Base-by-base conservation (phyloP, 805 yeast species). In the Suhomyces sp. region DNA sequence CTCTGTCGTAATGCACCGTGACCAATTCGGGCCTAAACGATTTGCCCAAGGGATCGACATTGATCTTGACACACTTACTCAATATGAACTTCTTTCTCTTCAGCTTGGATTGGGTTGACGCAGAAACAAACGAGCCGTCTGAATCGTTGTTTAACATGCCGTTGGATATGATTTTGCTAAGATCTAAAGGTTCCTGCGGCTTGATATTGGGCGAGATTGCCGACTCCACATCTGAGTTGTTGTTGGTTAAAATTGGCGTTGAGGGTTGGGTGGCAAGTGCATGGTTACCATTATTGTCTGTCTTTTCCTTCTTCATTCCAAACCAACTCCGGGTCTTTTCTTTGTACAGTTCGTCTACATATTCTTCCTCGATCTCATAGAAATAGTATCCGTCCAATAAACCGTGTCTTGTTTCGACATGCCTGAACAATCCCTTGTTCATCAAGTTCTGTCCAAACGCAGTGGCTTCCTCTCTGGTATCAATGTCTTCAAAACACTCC, bases 311-410 rank as follows among this genome's bases (percentile, higher is more conserved):
- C 42, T 65, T 69, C 44, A 65, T 60, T n/a, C 57, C 52, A 52
- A 74, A 74, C 79, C 79, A 74, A 35, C 69, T 45, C 22, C 59
- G 47, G 22, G 59, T 57, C 52, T 56, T 63, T 36, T 56, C 59
- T 27, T 55, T 62, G 46, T 64, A 62, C 26, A 69, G 55, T 42
- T 64, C 67, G 41, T 73, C 72, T 10, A 73, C 68, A 57, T 77
- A 87, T 29, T 85, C 87, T 0, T 81, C 80, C 19, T 77, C 78
- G 49, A 92, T 67, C 60, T 83, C 85, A 63, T 93, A 93, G 68
- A 93, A 93, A 65, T 91, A 93, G 63, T 94, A 92, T 0, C 99
- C 99, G 70, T 93, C 96, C 49, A 91, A 70, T 60, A 94, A 90
- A 2, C 87, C 83, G 65, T 93, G 97, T 33, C 93, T 79, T 45